phyloP scores from a whole-genome alignment of 1,284 basidiomycete genomes.

The Cryptococcus floricola region DNA sequence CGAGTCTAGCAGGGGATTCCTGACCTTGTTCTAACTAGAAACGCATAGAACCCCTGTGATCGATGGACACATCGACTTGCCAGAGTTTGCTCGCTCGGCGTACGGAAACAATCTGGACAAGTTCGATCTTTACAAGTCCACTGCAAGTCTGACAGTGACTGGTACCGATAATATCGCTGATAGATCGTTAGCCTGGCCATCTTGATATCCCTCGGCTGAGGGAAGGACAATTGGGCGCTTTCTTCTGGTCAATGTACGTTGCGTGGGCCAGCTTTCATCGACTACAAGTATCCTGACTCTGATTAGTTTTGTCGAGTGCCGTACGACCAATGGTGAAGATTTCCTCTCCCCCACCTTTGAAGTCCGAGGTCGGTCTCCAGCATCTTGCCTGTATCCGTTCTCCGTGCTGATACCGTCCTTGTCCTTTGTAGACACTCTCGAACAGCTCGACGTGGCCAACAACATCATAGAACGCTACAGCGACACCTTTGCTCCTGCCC shows the following conservation, averaged over 20 bases:
- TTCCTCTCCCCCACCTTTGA: constrained; percentile 71
- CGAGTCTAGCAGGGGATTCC: too few species aligned
- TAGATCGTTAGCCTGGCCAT: constrained; percentile 51
- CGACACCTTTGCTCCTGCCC: constrained; percentile 68
- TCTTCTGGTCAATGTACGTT: constrained; percentile 83
- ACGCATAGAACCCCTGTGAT: constrained; percentile 42
- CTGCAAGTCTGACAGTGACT: too few species aligned
- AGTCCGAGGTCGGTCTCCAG: constrained; percentile 59
- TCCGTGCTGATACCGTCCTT: neutral
- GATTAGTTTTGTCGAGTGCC: constrained; percentile 31
- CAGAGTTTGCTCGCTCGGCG: constrained; percentile 55
- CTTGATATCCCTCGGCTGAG: constrained; percentile 80
- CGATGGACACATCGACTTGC: constrained; percentile 50
- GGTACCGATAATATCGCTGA: too few species aligned
- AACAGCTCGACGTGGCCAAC: constrained; percentile 83
- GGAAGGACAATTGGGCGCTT: constrained; percentile 75
- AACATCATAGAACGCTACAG: constrained; percentile 72
- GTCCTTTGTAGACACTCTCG: constrained; percentile 66
- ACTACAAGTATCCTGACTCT: neutral
- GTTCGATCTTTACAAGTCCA: constrained; percentile 60
- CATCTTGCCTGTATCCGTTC: too few species aligned
- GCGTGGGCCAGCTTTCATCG: too few species aligned
- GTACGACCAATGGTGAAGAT: constrained; percentile 56
- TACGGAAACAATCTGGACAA: constrained; percentile 71
- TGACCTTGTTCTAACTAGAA: too few species aligned